phyloP scores from a whole-genome alignment of 306 rosid species.

The Casuarina cunninghamiana region DNA sequence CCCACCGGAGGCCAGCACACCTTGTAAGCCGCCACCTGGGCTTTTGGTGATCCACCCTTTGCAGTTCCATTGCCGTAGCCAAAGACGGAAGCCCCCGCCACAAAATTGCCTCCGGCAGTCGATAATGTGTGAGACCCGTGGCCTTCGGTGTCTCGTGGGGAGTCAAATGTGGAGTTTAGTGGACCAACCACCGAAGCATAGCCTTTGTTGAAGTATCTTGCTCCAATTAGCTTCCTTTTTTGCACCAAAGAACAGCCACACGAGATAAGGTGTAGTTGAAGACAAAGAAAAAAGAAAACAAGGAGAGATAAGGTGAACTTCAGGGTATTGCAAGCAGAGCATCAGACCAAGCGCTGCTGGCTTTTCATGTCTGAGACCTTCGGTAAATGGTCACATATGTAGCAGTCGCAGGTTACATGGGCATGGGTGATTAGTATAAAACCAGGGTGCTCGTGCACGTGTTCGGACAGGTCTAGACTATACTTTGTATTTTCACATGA shows the following conservation, averaged over 20 bases:
- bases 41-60: constrained; percentile 83
- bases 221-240: constrained; percentile 84
- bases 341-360: too few relatives aligned
- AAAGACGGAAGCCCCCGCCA: constrained; percentile 55
- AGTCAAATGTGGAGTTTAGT: constrained; percentile 53
- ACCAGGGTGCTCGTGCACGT: too few relatives aligned
- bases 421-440: too few relatives aligned
- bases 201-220: constrained; percentile 87
- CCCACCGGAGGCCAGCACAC: constrained; percentile 81
- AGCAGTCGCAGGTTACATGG: too few relatives aligned
- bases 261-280: too few relatives aligned
- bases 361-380: too few relatives aligned
- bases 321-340: not conserved
- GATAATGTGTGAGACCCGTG: constrained; percentile 94
- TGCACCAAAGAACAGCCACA: not conserved
- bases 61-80: constrained; percentile 81
- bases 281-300: not conserved
- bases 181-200: constrained; percentile 46
- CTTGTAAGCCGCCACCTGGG: constrained; percentile 83
- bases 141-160: constrained; percentile 82
- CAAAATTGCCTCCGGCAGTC: constrained; percentile 82
- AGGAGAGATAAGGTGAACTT: not conserved
- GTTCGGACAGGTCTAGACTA: too few relatives aligned
- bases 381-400: too few relatives aligned
- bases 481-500: too few relatives aligned